Conservation (phyloP, 1,139 yeast species). For the Arxiozyma bovina region DNA sequence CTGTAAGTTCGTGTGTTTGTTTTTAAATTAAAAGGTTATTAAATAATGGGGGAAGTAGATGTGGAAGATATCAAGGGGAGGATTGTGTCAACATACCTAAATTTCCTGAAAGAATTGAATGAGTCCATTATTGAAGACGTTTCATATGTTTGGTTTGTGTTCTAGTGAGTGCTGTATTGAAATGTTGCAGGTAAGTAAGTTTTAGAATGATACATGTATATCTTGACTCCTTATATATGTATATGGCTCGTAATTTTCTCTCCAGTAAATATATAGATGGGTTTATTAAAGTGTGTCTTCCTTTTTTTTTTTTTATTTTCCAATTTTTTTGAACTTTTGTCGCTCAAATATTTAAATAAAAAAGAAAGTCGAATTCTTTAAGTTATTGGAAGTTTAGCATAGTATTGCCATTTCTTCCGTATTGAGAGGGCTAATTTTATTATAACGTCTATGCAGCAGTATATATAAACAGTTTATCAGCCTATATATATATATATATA, state of each 20-base stretch:
- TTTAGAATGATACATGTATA: too few species aligned
- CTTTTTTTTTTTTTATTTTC: not conserved
- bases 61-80: not conserved
- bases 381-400: too few species aligned
- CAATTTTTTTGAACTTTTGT: too few species aligned
- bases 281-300: not conserved
- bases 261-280: not conserved
- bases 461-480: too few species aligned
- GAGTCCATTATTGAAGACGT: conserved; percentile 6
- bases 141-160: not conserved
- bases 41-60: not conserved
- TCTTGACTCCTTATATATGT: too few species aligned
- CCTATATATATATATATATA: not conserved
- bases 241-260: too few species aligned
- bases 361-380: not conserved
- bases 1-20: not conserved
- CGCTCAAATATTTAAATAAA: not conserved
- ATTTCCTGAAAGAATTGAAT: conserved; percentile 17
- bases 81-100: conserved; percentile 21
- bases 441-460: not conserved
- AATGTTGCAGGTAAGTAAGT: too few species aligned
- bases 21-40: not conserved
- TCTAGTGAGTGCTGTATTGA: too few species aligned
- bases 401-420: not conserved
- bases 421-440: too few species aligned